Percentiles rank a stretch among this genome's conserved stretches.
Evolutionary conservation across 768 basidiomycete genomes (phyloP).

Genomic region (Kwoniella sp.): DNA sequence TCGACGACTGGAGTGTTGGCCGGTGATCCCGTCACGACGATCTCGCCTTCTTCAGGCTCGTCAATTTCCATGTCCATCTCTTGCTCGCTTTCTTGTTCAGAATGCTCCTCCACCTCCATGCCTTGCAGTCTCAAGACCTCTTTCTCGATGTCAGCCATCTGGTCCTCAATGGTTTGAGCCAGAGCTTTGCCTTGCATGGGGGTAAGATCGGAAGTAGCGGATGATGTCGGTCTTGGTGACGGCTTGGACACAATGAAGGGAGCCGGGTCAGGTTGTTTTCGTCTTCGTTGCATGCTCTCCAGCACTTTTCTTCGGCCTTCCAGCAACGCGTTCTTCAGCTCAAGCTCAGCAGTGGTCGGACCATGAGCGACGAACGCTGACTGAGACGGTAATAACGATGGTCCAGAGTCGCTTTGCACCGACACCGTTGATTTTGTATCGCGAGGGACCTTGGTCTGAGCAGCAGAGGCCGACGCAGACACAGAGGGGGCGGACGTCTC

Average conservation of each 20-base stretch:
- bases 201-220: too few species aligned
- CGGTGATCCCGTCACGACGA: conserved; percentile 9
- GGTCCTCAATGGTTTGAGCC: conserved; percentile 28
- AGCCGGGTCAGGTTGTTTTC: too few species aligned
- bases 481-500: too few species aligned
- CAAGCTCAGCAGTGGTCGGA: conserved; percentile 3
- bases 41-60: conserved; percentile 37
- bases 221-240: not conserved
- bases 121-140: conserved; percentile 22
- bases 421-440: too few species aligned
- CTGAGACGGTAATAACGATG: too few species aligned
- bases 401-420: too few species aligned
- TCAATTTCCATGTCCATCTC: conserved; percentile 27
- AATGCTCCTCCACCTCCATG: not conserved
- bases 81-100: conserved; percentile 1
- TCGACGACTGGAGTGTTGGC: too few species aligned
- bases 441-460: too few species aligned
- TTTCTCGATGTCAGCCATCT: conserved; percentile 33
- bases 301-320: conserved; percentile 30
- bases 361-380: too few species aligned
- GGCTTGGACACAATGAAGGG: too few species aligned
- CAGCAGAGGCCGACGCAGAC: too few species aligned
- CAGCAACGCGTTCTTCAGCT: conserved; percentile 20
- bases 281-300: conserved; percentile 31
- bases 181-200: too few species aligned